Evolutionary conservation across 192 early-diverging fungal genomes (phyloP).

Genomic region (Coemansia asiatica): DNA sequence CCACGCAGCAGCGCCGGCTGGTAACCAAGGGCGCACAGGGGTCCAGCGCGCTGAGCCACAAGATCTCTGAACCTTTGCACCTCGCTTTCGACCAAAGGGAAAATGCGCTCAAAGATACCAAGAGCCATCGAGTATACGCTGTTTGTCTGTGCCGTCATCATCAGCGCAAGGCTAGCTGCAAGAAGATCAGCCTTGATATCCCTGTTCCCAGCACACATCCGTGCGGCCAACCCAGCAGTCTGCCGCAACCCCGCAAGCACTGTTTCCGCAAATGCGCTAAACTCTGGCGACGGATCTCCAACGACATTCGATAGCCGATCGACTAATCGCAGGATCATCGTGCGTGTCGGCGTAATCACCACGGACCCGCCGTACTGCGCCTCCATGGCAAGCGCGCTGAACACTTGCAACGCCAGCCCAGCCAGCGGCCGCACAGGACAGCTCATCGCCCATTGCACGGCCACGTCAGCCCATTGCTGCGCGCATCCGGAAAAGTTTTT

Average conservation of each 20-base stretch:
- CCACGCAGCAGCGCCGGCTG: slow-evolving; percentile 39
- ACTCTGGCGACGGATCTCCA: slow-evolving; percentile 27
- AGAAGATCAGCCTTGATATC: slow-evolving; percentile 27
- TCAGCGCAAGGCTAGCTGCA: slow-evolving; percentile 30
- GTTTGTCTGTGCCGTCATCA: slow-evolving; percentile 30
- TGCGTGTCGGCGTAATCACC: slow-evolving; percentile 42
- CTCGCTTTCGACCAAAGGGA: slow-evolving; percentile 20
- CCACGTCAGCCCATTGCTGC: slow-evolving; percentile 36
- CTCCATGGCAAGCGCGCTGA: slow-evolving; percentile 35
- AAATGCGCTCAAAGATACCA: slow-evolving; percentile 45
- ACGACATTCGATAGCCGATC: slow-evolving; percentile 53
- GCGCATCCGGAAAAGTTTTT: slow-evolving; percentile 26
- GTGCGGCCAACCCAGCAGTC: slow-evolving; percentile 29
- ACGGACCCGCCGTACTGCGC: slow-evolving; percentile 36
- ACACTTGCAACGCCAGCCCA: slow-evolving; percentile 28
- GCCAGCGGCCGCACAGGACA: slow-evolving; percentile 39
- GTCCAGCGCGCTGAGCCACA: slow-evolving; percentile 16
- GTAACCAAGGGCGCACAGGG: slow-evolving; percentile 13
- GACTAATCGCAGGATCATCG: slow-evolving; percentile 39
- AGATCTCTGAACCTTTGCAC: slow-evolving; percentile 8
- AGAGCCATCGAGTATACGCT: slow-evolving; percentile 34
- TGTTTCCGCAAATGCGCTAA: slow-evolving; percentile 34
- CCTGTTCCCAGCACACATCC: slow-evolving; percentile 31
- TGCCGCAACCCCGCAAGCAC: slow-evolving; percentile 41
- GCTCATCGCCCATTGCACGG: slow-evolving; percentile 51